phyloP scores from a whole-genome alignment of 192 early-diverging fungal species.

The Kickxella alabastrina region DNA sequence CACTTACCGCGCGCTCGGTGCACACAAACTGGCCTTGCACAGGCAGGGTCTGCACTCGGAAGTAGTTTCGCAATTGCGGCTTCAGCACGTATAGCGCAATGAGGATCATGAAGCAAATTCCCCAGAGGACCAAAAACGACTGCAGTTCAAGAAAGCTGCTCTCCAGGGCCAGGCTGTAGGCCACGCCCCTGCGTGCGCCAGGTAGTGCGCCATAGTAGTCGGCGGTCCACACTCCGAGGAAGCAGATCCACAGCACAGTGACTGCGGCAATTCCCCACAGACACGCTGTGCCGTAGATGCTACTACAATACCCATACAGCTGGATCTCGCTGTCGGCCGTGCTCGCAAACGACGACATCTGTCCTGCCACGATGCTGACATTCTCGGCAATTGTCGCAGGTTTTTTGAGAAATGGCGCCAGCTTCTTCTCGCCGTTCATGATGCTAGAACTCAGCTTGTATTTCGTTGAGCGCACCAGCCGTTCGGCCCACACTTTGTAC shows the following conservation, averaged over 20 bases:
- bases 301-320: conserved; percentile 37
- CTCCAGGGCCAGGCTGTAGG: conserved; percentile 55
- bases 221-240: conserved; percentile 47
- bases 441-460: not conserved
- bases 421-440: not conserved
- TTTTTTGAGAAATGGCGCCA: conserved; percentile 5
- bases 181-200: conserved; percentile 43
- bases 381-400: not conserved
- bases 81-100: conserved; percentile 40
- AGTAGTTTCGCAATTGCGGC: conserved; percentile 45
- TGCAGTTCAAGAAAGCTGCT: conserved; percentile 47
- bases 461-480: conserved; percentile 4
- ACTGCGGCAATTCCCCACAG: conserved; percentile 30
- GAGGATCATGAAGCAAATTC: conserved; percentile 45
- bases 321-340: conserved; percentile 3
- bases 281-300: conserved; percentile 41
- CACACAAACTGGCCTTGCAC: conserved; percentile 42
- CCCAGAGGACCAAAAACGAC: conserved; percentile 54
- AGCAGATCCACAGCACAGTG: conserved; percentile 45
- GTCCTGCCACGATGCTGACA: not conserved
- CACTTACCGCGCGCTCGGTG: conserved; percentile 27
- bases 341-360: not conserved
- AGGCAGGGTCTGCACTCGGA: conserved; percentile 43
- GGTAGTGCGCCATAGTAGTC: conserved; percentile 57
- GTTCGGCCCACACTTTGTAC: conserved; percentile 40